phyloP scores from a whole-genome alignment of 805 yeast species.

The Blastobotrys peoriensis region DNA sequence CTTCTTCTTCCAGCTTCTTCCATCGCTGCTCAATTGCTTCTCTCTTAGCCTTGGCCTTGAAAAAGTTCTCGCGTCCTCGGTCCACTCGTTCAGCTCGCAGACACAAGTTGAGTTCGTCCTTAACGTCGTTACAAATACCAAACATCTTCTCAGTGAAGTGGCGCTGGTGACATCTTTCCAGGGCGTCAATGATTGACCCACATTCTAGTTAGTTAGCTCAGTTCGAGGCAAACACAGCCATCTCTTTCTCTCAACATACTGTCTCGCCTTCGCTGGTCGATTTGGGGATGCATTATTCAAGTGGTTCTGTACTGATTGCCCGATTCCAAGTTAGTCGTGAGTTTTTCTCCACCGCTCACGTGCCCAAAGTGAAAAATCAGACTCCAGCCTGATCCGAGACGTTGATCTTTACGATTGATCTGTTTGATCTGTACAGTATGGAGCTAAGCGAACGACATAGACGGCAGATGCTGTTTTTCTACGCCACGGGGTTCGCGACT shows the following conservation, averaged over 20 bases:
- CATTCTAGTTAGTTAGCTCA: slow-evolving; percentile 51
- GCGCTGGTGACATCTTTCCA: slow-evolving; percentile 75
- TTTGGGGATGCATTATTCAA: slow-evolving; percentile 48
- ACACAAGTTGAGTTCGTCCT: slow-evolving; percentile 72
- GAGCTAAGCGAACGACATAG: slow-evolving; percentile 42
- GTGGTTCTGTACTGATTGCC: neutral
- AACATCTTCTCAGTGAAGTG: slow-evolving; percentile 63
- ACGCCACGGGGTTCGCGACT: slow-evolving; percentile 67
- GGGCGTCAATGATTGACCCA: slow-evolving; percentile 72
- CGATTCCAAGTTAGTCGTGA: too few relatives aligned
- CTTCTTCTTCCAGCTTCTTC: slow-evolving; percentile 66
- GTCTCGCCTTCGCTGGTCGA: slow-evolving; percentile 43
- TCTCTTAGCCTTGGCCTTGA: slow-evolving; percentile 51
- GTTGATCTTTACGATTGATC: too few relatives aligned
- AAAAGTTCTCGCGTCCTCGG: slow-evolving; percentile 38
- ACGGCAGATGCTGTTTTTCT: slow-evolving; percentile 64
- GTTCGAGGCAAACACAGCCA: neutral
- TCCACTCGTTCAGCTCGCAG: slow-evolving; percentile 72
- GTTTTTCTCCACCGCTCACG: too few relatives aligned
- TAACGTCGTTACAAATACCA: slow-evolving; percentile 81
- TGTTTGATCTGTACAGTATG: too few relatives aligned
- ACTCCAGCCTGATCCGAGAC: too few relatives aligned
- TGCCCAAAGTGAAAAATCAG: too few relatives aligned
- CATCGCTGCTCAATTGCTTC: slow-evolving; percentile 50
- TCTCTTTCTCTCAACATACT: slow-evolving; percentile 26